Evolutionary conservation across 331 rosid genomes (phyloP).

Genomic region (Arachis monticola): DNA sequence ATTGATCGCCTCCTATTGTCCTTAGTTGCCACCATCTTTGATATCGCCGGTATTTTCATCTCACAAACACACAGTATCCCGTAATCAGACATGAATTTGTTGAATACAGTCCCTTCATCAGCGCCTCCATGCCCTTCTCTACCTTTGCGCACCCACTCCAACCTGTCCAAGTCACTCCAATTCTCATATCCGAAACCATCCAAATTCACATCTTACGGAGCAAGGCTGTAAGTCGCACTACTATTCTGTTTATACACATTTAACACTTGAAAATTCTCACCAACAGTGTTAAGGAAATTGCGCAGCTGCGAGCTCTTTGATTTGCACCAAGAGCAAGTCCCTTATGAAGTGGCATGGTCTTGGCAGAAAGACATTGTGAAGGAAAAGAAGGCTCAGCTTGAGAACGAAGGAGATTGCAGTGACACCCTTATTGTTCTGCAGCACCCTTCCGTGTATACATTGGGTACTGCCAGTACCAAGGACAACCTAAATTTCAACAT

Average conservation of each 20-base stretch:
- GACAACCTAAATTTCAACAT: conserved; percentile 64
- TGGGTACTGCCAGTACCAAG: conserved; percentile 65
- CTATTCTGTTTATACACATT: conserved; percentile 21
- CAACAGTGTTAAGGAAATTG: neutral
- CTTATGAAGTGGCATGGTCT: conserved; percentile 67
- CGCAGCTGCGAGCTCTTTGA: conserved; percentile 81
- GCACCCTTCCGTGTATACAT: conserved; percentile 67
- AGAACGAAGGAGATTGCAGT: conserved; percentile 50
- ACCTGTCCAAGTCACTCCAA: conserved; percentile 3
- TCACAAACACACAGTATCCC: neutral
- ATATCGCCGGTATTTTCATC: neutral
- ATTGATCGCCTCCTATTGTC: neutral
- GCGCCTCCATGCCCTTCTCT: conserved; percentile 4
- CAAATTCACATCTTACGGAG: neutral
- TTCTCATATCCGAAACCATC: conserved; percentile 28
- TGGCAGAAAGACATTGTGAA: conserved; percentile 71
- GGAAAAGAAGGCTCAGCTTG: conserved; percentile 60
- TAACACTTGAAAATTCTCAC: conserved; percentile 7
- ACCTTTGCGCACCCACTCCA: neutral
- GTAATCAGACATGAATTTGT: conserved; percentile 36
- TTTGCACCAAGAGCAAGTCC: conserved; percentile 60
- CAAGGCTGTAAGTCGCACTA: conserved; percentile 46
- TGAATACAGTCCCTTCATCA: conserved; percentile 28
- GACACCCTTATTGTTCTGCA: conserved; percentile 72
- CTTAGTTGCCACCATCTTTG: neutral